Percentiles rank a stretch among this genome's conserved stretches.
These are phyloP conservation scores for Cudoniella acicularis DNA, from an alignment of 495 filamentous ascomycete genomes.

Conservation along the genomic window DNA sequence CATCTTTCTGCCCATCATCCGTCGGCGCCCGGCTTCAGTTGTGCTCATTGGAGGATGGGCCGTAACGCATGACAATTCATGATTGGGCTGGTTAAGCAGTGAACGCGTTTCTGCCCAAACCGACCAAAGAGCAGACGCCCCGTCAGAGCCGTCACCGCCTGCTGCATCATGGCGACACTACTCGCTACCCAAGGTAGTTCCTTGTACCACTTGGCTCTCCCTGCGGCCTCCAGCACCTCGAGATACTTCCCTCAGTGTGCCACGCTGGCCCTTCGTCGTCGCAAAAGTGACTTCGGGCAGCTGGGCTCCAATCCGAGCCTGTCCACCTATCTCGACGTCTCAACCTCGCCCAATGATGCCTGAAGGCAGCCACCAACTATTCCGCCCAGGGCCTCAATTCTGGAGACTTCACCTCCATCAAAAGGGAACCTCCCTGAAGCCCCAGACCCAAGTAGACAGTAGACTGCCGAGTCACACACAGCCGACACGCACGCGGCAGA, in stretches of 20 bases:
- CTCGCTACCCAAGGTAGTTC: neutral
- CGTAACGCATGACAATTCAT: slow-evolving; percentile 5
- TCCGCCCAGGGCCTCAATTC: neutral
- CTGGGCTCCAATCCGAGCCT: neutral
- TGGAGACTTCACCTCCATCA: neutral
- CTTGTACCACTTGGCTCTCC: neutral
- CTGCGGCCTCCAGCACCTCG: neutral
- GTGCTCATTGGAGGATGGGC: slow-evolving; percentile 7
- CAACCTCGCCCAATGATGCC: neutral
- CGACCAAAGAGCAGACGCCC: neutral
- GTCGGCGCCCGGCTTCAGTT: slow-evolving; percentile 1
- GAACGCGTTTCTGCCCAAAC: neutral
- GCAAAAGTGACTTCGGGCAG: neutral
- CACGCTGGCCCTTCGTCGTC: neutral
- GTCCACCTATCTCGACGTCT: neutral
- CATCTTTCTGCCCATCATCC: neutral
- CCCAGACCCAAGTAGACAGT: neutral
- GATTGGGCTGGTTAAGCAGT: slow-evolving; percentile 5
- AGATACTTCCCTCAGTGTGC: neutral
- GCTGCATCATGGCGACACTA: neutral
- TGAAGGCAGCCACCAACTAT: neutral
- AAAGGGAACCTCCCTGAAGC: neutral
- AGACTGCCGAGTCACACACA: neutral
- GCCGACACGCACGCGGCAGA: neutral
- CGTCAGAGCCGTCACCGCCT: neutral